Percentiles rank a stretch among this genome's conserved stretches.
Evolutionary conservation across 2,329 filamentous ascomycete species (phyloP).

Genomic region (Ophiostoma sp.): DNA sequence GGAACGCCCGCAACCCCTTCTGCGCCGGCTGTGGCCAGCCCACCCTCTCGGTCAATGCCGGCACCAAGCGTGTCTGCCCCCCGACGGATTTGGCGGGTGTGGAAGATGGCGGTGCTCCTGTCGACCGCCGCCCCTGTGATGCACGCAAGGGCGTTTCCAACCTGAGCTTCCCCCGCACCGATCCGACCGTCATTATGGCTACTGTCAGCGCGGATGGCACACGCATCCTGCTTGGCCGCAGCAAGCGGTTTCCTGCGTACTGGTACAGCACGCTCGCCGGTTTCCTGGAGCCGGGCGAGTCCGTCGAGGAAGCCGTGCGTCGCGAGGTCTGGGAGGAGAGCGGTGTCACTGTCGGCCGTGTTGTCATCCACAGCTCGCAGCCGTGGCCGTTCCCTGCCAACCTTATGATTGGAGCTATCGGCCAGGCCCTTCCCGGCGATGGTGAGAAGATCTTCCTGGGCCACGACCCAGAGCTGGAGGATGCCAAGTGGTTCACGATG

Average conservation of each 20-base stretch:
- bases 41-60: slow-evolving; percentile 72
- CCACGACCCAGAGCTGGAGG: slow-evolving; percentile 86
- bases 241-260: slow-evolving; percentile 72
- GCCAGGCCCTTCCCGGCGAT: slow-evolving; percentile 66
- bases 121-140: slow-evolving; percentile 63
- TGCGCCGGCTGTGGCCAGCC: slow-evolving; percentile 82
- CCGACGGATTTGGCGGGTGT: slow-evolving; percentile 56
- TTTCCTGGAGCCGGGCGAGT: slow-evolving; percentile 80
- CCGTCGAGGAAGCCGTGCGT: slow-evolving; percentile 75
- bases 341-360: slow-evolving; percentile 68
- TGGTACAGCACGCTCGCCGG: slow-evolving; percentile 89
- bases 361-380: slow-evolving; percentile 77
- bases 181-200: slow-evolving; percentile 92
- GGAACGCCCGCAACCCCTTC: slow-evolving; percentile 89
- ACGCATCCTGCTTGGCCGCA: slow-evolving; percentile 74
- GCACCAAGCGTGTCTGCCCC: slow-evolving; percentile 75
- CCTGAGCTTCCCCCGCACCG: slow-evolving; percentile 83
- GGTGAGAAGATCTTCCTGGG: slow-evolving; percentile 77
- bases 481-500: slow-evolving; percentile 80
- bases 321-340: slow-evolving; percentile 84
- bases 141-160: slow-evolving; percentile 85
- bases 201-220: slow-evolving; percentile 76
- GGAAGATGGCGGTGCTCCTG: slow-evolving; percentile 40
- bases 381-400: slow-evolving; percentile 84
- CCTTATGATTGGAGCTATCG: slow-evolving; percentile 82